Evolutionary conservation across 2,329 filamentous ascomycete species (phyloP).

Genomic region (Fusarium oligoseptatum): DNA sequence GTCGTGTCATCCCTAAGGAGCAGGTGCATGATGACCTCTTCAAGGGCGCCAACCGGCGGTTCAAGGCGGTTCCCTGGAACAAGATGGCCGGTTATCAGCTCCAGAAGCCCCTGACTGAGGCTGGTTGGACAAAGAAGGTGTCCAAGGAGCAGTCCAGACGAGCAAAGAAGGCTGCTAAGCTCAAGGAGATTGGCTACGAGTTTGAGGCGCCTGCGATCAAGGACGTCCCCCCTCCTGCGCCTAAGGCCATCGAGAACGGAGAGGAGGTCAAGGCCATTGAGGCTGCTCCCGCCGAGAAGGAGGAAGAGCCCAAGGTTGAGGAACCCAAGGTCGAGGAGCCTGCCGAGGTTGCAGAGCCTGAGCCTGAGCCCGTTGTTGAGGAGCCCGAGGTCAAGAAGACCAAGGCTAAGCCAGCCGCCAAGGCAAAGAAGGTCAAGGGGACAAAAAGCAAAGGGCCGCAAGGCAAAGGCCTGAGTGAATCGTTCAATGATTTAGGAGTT

Average conservation of each 20-base stretch:
- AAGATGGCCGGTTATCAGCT: constrained; percentile 84
- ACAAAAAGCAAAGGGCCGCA: constrained; percentile 50
- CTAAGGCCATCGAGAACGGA: constrained; percentile 54
- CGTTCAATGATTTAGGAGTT: constrained; percentile 41
- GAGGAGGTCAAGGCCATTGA: constrained; percentile 54
- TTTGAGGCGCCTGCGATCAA: constrained; percentile 82
- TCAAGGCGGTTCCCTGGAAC: constrained; percentile 90
- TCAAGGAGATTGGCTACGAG: constrained; percentile 87
- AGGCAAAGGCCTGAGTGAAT: constrained; percentile 54
- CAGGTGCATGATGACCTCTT: constrained; percentile 86
- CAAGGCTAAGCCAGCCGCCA: constrained; percentile 43
- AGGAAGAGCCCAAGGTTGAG: constrained; percentile 44
- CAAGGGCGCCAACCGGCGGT: constrained; percentile 90
- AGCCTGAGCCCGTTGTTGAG: constrained; percentile 43
- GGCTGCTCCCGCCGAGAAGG: constrained; percentile 52
- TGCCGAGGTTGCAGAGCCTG: constrained; percentile 28
- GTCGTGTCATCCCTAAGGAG: constrained; percentile 80
- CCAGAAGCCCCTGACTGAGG: constrained; percentile 78
- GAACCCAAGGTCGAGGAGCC: constrained; percentile 41
- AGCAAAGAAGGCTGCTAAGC: constrained; percentile 75
- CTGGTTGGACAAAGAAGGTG: constrained; percentile 83
- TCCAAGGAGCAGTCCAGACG: constrained; percentile 79
- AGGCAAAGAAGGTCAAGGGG: constrained; percentile 51
- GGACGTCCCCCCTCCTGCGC: constrained; percentile 58
- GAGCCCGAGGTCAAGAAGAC: constrained; percentile 45